Conservation (phyloP, 371 early-diverging fungal species). For the Mortierella sp. region DNA sequence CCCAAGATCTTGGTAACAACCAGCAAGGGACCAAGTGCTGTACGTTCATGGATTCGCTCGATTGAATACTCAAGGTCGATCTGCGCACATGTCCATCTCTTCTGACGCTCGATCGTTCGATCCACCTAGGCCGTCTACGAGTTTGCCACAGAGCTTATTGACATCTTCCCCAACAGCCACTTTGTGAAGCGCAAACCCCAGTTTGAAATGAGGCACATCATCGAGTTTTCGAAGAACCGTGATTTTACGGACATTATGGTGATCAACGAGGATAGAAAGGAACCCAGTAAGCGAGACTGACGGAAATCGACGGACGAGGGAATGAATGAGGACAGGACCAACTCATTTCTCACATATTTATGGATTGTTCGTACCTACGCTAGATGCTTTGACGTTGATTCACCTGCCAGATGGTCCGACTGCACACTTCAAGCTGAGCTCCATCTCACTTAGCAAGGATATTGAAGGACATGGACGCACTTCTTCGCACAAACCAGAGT, state of each 20-base stretch:
- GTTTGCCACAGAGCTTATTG: constrained; percentile 90
- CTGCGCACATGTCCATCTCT: background rate
- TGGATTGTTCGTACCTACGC: background rate
- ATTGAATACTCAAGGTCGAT: background rate
- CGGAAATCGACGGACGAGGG: too few species aligned
- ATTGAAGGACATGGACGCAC: constrained; percentile 88
- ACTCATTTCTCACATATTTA: constrained; percentile 5
- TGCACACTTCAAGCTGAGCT: constrained; percentile 93
- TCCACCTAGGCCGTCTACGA: constrained; percentile 66
- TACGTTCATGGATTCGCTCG: constrained; percentile 22
- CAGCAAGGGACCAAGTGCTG: constrained; percentile 69
- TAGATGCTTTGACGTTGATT: constrained; percentile 90
- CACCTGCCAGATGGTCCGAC: constrained; percentile 98
- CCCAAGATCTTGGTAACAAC: constrained; percentile 98
- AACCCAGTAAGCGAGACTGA: constrained; percentile 78
- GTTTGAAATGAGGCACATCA: constrained; percentile 90
- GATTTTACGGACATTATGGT: constrained; percentile 93
- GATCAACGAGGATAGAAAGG: constrained; percentile 92
- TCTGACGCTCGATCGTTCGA: background rate
- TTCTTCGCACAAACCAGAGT: constrained; percentile 92
- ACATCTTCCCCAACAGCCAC: constrained; percentile 92
- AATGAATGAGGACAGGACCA: background rate
- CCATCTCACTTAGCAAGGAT: constrained; percentile 78
- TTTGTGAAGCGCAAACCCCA: constrained; percentile 89
- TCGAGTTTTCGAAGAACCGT: constrained; percentile 87